Percentiles rank a stretch among this genome's conserved stretches.
Conservation (phyloP, 2,329 filamentous ascomycete genomes). For the Colletotrichum shisoi region DNA sequence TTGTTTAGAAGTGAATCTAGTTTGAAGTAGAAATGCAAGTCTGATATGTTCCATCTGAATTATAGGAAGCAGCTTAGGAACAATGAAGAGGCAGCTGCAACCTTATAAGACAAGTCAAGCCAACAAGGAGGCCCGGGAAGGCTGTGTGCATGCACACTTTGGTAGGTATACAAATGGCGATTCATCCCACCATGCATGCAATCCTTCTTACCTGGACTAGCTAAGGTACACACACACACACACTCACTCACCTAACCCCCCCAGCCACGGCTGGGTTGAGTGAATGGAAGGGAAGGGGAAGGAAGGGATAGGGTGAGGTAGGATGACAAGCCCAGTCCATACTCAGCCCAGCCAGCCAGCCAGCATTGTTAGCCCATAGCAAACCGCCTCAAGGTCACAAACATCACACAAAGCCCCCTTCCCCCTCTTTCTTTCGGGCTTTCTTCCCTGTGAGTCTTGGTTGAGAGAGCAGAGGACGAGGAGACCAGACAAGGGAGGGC, state of each 20-base stretch:
- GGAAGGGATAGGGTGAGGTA: slow-evolving; percentile 10
- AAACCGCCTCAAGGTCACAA: slow-evolving; percentile 4
- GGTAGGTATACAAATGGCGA: neutral
- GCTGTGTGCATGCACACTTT: slow-evolving; percentile 1
- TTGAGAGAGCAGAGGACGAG: slow-evolving; percentile 18
- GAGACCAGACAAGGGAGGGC: slow-evolving; percentile 11
- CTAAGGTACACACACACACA: neutral
- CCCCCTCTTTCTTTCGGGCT: neutral
- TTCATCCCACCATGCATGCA: slow-evolving; percentile 17
- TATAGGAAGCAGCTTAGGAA: neutral
- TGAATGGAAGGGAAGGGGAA: slow-evolving; percentile 23
- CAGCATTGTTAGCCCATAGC: neutral
- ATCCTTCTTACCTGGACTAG: neutral
- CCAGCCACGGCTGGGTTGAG: slow-evolving; percentile 34
- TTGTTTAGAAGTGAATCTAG: neutral
- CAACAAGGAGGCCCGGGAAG: neutral
- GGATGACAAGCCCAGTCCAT: slow-evolving; percentile 22
- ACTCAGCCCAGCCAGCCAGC: slow-evolving; percentile 9
- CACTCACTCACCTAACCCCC: neutral
- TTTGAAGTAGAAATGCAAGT: slow-evolving; percentile 15
- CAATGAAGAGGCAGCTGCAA: slow-evolving; percentile 26
- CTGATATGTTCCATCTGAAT: slow-evolving; percentile 21
- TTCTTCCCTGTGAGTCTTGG: neutral
- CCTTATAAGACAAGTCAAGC: slow-evolving; percentile 33
- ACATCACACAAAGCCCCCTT: slow-evolving; percentile 24